phyloP scores from a whole-genome alignment of 2,329 filamentous ascomycete genomes.

The Akanthomyces muscarius region DNA sequence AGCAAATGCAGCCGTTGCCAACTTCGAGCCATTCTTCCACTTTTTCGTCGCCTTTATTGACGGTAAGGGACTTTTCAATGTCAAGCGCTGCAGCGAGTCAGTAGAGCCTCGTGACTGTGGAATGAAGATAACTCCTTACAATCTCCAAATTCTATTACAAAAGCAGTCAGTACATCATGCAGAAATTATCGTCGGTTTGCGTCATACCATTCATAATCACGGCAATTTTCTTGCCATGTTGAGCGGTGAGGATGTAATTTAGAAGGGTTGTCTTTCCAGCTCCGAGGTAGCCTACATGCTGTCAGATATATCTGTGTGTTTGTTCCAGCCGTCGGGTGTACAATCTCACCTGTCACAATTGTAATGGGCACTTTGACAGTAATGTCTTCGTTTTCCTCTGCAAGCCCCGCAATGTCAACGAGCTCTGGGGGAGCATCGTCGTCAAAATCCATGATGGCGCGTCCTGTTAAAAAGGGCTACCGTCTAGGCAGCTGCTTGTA shows the following conservation, averaged over 20 bases:
- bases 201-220: slow-evolving; percentile 83
- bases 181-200: slow-evolving; percentile 19
- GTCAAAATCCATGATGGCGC: slow-evolving; percentile 55
- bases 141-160: slow-evolving; percentile 67
- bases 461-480: neutral
- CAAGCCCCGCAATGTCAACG: slow-evolving; percentile 41
- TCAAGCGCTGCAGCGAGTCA: slow-evolving; percentile 63
- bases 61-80: slow-evolving; percentile 92
- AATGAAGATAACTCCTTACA: slow-evolving; percentile 48
- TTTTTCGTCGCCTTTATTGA: slow-evolving; percentile 77
- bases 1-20: slow-evolving; percentile 96
- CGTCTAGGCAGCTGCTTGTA: neutral
- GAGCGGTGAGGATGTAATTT: slow-evolving; percentile 91
- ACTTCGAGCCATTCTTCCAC: slow-evolving; percentile 95
- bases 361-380: slow-evolving; percentile 73
- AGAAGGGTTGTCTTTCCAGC: slow-evolving; percentile 93
- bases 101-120: neutral
- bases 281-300: slow-evolving; percentile 75
- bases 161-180: neutral
- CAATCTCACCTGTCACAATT: slow-evolving; percentile 66
- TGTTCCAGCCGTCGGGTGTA: neutral
- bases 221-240: slow-evolving; percentile 96
- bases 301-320: neutral
- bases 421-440: slow-evolving; percentile 66
- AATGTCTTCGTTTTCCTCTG: slow-evolving; percentile 38